Evolutionary conservation across 805 yeast genomes (phyloP).

Genomic region (Yarrowia sp.): DNA sequence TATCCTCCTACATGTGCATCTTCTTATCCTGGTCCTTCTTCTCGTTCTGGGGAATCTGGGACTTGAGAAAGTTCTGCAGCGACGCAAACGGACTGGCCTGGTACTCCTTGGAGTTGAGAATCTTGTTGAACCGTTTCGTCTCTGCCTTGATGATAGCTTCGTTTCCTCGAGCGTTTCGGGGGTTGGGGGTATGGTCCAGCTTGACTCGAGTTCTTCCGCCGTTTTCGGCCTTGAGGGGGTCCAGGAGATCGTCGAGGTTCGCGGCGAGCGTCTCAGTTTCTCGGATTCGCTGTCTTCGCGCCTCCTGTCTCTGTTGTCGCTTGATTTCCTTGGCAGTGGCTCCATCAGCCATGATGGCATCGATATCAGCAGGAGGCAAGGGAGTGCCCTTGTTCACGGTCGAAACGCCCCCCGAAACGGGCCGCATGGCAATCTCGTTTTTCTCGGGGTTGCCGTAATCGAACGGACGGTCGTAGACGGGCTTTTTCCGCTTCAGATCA

Average conservation of each 20-base stretch:
- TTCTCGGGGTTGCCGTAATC: slow-evolving; percentile 34
- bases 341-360: slow-evolving; percentile 29
- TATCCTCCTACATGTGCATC: slow-evolving; percentile 3
- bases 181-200: slow-evolving; percentile 40
- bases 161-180: slow-evolving; percentile 41
- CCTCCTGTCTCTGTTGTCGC: slow-evolving; percentile 27
- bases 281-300: slow-evolving; percentile 2
- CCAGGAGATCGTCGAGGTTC: slow-evolving; percentile 34
- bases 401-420: not conserved
- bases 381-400: slow-evolving; percentile 5
- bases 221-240: slow-evolving; percentile 24
- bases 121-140: slow-evolving; percentile 43
- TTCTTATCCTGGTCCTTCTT: slow-evolving; percentile 6
- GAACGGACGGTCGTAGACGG: slow-evolving; percentile 17
- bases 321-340: slow-evolving; percentile 35
- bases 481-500: slow-evolving; percentile 10
- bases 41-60: slow-evolving; percentile 40
- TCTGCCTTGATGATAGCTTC: slow-evolving; percentile 44
- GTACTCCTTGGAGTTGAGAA: slow-evolving; percentile 42
- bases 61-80: slow-evolving; percentile 42
- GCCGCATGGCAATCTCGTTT: slow-evolving; percentile 29
- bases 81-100: slow-evolving; percentile 45
- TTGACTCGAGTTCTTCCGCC: slow-evolving; percentile 12
- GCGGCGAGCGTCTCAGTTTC: slow-evolving; percentile 28
- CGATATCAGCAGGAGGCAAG: slow-evolving; percentile 21